Percentiles rank a stretch among this genome's conserved stretches.
Conservation (phyloP, 805 yeast genomes). For the Yarrowia osloensis region DNA sequence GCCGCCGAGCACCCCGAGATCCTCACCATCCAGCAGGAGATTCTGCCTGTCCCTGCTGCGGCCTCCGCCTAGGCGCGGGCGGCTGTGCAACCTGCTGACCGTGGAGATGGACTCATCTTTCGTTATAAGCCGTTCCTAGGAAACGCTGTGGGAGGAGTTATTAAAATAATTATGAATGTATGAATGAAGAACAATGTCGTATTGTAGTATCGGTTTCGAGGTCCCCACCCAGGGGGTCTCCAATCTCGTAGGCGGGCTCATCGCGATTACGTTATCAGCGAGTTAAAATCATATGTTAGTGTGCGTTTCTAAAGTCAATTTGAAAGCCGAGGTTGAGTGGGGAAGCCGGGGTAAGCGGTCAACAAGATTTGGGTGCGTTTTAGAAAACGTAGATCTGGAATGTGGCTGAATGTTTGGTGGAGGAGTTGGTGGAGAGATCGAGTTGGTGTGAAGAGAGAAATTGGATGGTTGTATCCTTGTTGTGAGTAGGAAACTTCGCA, state of each 20-base stretch:
- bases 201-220: no score
- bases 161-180: background rate
- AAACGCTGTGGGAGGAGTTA: conserved; percentile 19
- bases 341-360: background rate
- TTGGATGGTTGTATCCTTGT: no score
- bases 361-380: background rate
- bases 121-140: conserved; percentile 28
- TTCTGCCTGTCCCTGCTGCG: conserved; percentile 3
- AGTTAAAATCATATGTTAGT: background rate
- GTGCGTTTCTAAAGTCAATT: background rate
- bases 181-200: background rate
- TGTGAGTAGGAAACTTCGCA: no score
- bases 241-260: background rate
- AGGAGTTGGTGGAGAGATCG: no score
- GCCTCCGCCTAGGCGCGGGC: conserved; percentile 1
- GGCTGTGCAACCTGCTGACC: background rate
- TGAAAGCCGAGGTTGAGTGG: background rate
- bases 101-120: background rate
- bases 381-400: background rate
- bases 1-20: conserved; percentile 17
- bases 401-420: background rate
- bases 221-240: no score
- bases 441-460: no score
- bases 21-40: conserved; percentile 5
- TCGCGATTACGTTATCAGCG: conserved; percentile 11